Evolutionary conservation across 805 yeast genomes (phyloP), one percentile per base, ranked within the genome.

Genomic region (Candida yuanshanica): DNA sequence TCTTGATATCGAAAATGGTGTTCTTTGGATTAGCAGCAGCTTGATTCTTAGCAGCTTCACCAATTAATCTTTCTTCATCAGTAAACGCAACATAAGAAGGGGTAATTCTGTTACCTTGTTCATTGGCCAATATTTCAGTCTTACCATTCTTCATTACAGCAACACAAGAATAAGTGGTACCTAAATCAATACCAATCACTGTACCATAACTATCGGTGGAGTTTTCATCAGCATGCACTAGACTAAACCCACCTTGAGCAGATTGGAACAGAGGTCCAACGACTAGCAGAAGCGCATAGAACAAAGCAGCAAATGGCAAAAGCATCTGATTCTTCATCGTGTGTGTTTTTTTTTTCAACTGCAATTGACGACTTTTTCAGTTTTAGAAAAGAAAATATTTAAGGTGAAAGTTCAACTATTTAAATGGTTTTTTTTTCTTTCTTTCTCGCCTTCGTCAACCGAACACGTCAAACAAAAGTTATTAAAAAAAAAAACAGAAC

Each of bases 161-260:
- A 43, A 90, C 97, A 80, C 97, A 90, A 2, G 96, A 89, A 70
- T 90, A 90, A 2, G 97, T 90, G 47, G 97, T 90, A 65, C 99
- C 99, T 70, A 91, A 77, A 74, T 91, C 98, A 61, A 91, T 91
- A 69, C 98, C 95, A 53, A 86, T 85, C 36, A 84, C 91, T 44
- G 74, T 76, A 44, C 83, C 83, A 47, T 77, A 77, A 48, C 60
- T 66, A 35, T 74, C 77, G 5, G 62, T 60, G 33, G 49, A 47
- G 23, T 46, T 47, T 21, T 54, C 53, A 33, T 51, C 53, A 44
- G 59, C 58, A 35, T 47, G 41, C 20, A 53, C 59, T 38, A 55
- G 42, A 17, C 49, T 43, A 38, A 55, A 51, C 34, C 46, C 46
- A n/a, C 46, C 46, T 9, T 39, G 37, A 8, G 42, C 36, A 20